A percentile compares a stretch with the other conserved stretches of the same genome.
phyloP scores from a whole-genome alignment of 2,329 filamentous ascomycete species.

The Lizonia empirigonia region DNA sequence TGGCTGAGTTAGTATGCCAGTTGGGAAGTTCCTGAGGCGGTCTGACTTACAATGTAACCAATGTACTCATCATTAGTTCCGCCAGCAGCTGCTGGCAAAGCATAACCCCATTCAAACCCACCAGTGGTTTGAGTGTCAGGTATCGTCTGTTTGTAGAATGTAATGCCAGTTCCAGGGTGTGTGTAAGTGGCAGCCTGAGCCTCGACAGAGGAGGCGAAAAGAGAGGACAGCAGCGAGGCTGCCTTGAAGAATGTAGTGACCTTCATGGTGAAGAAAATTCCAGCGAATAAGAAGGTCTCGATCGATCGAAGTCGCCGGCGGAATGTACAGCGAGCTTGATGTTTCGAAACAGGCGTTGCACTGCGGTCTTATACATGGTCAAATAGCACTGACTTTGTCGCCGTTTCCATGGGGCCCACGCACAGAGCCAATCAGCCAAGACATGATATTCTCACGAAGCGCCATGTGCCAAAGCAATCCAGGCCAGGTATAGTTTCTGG shows the following conservation, averaged over 20 bases:
- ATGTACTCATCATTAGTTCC: slow-evolving; percentile 45
- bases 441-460: slow-evolving; percentile 4
- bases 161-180: slow-evolving; percentile 39
- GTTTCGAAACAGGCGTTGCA: slow-evolving; percentile 28
- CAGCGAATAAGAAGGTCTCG: slow-evolving; percentile 23
- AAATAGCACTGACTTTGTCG: slow-evolving; percentile 29
- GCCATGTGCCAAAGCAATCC: neutral
- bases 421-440: slow-evolving; percentile 7
- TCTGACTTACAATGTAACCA: slow-evolving; percentile 41
- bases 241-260: slow-evolving; percentile 40
- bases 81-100: slow-evolving; percentile 32
- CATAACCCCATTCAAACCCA: slow-evolving; percentile 46
- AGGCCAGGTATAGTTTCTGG: slow-evolving; percentile 17
- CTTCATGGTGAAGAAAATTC: slow-evolving; percentile 41
- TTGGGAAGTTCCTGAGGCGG: neutral
- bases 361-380: slow-evolving; percentile 38
- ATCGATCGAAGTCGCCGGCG: slow-evolving; percentile 19
- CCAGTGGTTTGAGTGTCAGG: slow-evolving; percentile 35
- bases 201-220: slow-evolving; percentile 35
- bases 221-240: slow-evolving; percentile 47
- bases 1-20: slow-evolving; percentile 14
- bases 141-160: slow-evolving; percentile 36
- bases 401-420: neutral
- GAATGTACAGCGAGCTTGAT: slow-evolving; percentile 29
- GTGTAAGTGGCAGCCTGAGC: slow-evolving; percentile 41